Evolutionary conservation across 345 rosid species (phyloP), one percentile per base, ranked within the genome.

Genomic region (Hibiscus mutabilis): DNA sequence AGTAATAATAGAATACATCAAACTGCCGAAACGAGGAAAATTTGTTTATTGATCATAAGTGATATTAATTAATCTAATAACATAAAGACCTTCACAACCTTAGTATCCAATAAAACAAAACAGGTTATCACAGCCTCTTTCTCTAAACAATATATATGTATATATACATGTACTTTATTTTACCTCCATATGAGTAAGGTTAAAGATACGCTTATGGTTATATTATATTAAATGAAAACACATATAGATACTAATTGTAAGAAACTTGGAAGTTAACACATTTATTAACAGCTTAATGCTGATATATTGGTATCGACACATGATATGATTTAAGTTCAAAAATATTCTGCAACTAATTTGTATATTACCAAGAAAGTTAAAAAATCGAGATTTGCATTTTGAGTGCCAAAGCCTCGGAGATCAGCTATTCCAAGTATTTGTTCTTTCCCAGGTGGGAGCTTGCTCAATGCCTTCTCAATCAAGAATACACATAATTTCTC

Each of bases 1-100:
- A 87, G 73, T 94, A 94, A 79, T 77, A 86, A 84, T 94, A 90
- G 73, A 90, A 87, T 44, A 87, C 95, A 70, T 94, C 91, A 77
- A 94, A 90, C 97, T 94, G 95, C 75, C 77, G 73, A 67, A 76
- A 47, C 12, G 21, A 37, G 69, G 33, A 37, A 21, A 51, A 69
- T 4, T 18, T 7, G 8, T 6, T 25, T n/a, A 33, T 64, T 62
- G 3, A 68, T 47, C 6, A 42, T 35, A 44, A 18, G 22, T 37
- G 12, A 51, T 58, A 33, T 53, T 11, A 40, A 35, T 22, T 60
- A 21, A 31, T 0, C n/a, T 31, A 19, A 65, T 49, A 40, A 37
- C 40, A 21, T 11, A 16, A 25, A 66, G 37, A 16, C 22, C 47
- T 44, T 24, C 58, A 47, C 21, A 66, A 47, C 42, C 8, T 46